phyloP scores from a whole-genome alignment of 73 alveolate genomes.

The Paramecium caudatum region DNA sequence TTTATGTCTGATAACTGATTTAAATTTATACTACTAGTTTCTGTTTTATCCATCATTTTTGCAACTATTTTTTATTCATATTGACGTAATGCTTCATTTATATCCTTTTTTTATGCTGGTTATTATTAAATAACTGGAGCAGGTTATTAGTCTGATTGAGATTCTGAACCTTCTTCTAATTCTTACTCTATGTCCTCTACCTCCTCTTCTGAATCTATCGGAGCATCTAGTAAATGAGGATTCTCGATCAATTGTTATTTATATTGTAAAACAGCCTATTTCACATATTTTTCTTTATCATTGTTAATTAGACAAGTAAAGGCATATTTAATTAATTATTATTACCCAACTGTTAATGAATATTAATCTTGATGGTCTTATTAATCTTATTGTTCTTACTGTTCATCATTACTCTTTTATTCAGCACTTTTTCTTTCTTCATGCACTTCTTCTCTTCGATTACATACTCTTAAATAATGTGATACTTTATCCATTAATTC shows the following conservation, averaged over 20 bases:
- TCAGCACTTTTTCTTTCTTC: background rate
- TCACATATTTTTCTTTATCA: constrained; percentile 15
- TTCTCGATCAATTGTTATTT: constrained; percentile 1
- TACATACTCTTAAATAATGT: constrained; percentile 21
- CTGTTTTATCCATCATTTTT: background rate
- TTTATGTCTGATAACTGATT: background rate
- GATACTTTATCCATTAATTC: constrained; percentile 1
- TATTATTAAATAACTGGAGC: background rate
- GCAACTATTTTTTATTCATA: background rate
- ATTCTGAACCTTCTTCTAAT: background rate
- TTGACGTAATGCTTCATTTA: background rate
- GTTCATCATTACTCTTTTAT: background rate
- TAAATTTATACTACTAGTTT: background rate
- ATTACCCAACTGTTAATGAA: constrained; percentile 34
- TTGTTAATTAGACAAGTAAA: constrained; percentile 20
- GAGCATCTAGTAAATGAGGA: background rate
- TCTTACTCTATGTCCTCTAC: background rate
- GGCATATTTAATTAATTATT: constrained; percentile 25
- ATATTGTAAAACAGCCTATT: background rate
- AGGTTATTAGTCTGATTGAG: background rate
- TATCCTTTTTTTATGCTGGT: background rate
- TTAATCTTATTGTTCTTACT: background rate
- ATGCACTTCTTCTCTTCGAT: background rate
- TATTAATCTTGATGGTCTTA: background rate
- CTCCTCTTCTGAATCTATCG: constrained; percentile 47